A percentile compares a stretch with the other conserved stretches of the same genome.
phyloP scores from a whole-genome alignment of 768 basidiomycete species.

The Lyophyllum shimeji region DNA sequence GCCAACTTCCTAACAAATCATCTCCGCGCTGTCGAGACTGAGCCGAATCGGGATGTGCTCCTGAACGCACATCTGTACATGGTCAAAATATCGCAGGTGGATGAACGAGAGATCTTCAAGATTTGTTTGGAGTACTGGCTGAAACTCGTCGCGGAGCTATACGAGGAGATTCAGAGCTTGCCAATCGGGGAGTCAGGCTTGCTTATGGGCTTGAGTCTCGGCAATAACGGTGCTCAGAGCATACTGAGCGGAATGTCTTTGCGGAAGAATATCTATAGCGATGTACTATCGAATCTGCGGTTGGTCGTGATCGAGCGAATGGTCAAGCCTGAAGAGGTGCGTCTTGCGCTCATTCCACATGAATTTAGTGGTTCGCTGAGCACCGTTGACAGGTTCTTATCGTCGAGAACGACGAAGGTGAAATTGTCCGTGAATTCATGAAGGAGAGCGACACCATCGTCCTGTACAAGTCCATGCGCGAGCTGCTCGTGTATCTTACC shows the following conservation, averaged over 20 bases:
- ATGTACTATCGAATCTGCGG: conserved; percentile 91
- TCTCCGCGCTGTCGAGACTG: conserved; percentile 91
- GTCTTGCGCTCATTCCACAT: conserved; percentile 18
- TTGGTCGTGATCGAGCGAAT: conserved; percentile 97
- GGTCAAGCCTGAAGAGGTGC: conserved; percentile 99
- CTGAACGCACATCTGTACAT: conserved; percentile 98
- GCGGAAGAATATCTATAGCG: conserved; percentile 93
- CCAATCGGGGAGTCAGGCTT: conserved; percentile 85
- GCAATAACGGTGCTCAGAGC: conserved; percentile 60
- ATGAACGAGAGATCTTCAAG: conserved; percentile 99
- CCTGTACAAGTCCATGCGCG: conserved; percentile 98
- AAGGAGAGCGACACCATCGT: conserved; percentile 98
- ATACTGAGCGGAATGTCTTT: conserved; percentile 78
- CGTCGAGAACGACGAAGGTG: conserved; percentile 99
- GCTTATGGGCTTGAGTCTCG: conserved; percentile 87
- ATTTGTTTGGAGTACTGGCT: conserved; percentile 98
- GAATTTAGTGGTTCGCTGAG: neutral
- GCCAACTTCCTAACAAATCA: conserved; percentile 95
- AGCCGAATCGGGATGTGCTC: conserved; percentile 85
- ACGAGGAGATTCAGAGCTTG: conserved; percentile 93
- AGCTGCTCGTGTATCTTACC: conserved; percentile 95
- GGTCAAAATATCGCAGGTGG: conserved; percentile 97
- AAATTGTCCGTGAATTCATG: conserved; percentile 99
- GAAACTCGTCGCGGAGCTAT: conserved; percentile 93
- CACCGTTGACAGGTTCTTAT: conserved; percentile 73